These are phyloP conservation scores for Golubevia pallescens DNA, from an alignment of 1,284 basidiomycete species.

Conservation along the genomic window DNA sequence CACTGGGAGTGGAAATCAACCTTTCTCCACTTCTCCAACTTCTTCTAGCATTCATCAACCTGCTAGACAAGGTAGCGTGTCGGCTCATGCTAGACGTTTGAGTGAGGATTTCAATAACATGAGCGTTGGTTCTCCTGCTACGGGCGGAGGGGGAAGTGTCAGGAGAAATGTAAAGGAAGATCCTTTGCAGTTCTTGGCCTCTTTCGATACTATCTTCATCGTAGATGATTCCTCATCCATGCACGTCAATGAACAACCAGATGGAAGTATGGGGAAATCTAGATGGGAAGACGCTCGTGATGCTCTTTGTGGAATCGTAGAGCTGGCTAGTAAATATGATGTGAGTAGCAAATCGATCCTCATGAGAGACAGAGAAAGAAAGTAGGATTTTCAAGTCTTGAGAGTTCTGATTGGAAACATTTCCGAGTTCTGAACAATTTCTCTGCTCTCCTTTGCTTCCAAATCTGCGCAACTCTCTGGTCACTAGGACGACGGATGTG, in stretches of 20 bases:
- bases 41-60: not conserved
- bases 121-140: not conserved
- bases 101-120: slow-evolving; percentile 1
- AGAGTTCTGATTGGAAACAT: too few species aligned
- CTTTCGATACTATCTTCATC: slow-evolving; percentile 23
- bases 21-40: slow-evolving; percentile 3
- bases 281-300: slow-evolving; percentile 29
- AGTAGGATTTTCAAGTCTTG: too few species aligned
- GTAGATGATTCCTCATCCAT: slow-evolving; percentile 23
- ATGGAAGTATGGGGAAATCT: slow-evolving; percentile 16
- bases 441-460: too few species aligned
- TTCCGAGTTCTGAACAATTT: too few species aligned
- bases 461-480: too few species aligned
- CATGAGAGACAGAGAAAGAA: too few species aligned
- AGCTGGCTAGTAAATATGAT: slow-evolving; percentile 17
- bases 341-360: too few species aligned
- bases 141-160: not conserved
- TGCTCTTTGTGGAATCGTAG: slow-evolving; percentile 23
- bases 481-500: slow-evolving; percentile 23
- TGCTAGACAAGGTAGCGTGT: slow-evolving; percentile 9
- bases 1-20: not conserved
- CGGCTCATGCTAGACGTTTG: slow-evolving; percentile 9
- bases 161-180: slow-evolving; percentile 12
- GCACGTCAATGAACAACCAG: slow-evolving; percentile 22
- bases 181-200: slow-evolving; percentile 14